Conservation (phyloP, 495 filamentous ascomycete genomes). For the Pseudevernia furfuracea region DNA sequence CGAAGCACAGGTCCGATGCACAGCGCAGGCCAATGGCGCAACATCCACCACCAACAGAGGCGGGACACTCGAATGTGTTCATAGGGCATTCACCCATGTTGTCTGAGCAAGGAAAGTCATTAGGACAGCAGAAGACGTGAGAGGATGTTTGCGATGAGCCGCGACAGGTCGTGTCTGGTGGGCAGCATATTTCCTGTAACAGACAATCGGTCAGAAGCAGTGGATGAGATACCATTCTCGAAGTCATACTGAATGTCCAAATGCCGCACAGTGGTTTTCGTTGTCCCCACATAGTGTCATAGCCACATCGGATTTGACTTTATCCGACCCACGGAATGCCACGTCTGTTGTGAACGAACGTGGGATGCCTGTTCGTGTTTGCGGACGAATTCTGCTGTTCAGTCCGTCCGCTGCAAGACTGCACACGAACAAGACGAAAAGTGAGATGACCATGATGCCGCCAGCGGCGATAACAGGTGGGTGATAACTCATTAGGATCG, state of each 20-base stretch:
- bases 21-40: conserved; percentile 33
- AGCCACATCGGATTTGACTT: too few species aligned
- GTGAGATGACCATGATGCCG: conserved; percentile 18
- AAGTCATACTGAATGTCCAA: conserved; percentile 11
- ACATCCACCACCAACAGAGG: conserved; percentile 34
- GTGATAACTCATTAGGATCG: not conserved
- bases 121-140: conserved; percentile 15
- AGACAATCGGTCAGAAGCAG: not conserved
- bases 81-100: conserved; percentile 3
- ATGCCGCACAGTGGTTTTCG: conserved; percentile 9
- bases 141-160: conserved; percentile 10
- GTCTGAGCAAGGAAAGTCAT: conserved; percentile 4
- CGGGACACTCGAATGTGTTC: conserved; percentile 26
- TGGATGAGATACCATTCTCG: not conserved
- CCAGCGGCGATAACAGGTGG: conserved; percentile 11
- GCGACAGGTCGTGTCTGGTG: conserved; percentile 9
- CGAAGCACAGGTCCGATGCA: conserved; percentile 23
- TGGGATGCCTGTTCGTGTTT: conserved; percentile 1
- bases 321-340: conserved; percentile 6
- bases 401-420: conserved; percentile 5
- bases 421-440: conserved; percentile 18
- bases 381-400: not conserved
- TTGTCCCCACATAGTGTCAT: conserved; percentile 6
- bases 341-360: not conserved
- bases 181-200: conserved; percentile 17